Conservation (phyloP, 2,329 filamentous ascomycete species). For the Dryadomyces quercus-mongolicae region DNA sequence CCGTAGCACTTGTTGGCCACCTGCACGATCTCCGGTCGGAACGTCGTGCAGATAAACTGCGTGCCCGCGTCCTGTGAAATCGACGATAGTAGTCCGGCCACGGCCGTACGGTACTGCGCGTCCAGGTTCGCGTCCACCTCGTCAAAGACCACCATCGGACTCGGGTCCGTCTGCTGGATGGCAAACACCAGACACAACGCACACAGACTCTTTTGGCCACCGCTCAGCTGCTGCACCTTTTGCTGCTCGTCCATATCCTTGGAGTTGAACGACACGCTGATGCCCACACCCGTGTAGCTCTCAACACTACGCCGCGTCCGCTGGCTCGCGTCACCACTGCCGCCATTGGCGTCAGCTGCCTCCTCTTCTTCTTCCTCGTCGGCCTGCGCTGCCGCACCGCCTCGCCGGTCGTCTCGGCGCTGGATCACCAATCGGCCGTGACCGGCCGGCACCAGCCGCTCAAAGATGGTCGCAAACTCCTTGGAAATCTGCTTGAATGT, state of each 20-base stretch:
- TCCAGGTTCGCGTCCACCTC: constrained; percentile 98
- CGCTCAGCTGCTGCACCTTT: constrained; percentile 90
- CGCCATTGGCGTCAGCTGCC: constrained; percentile 29
- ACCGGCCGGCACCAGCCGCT: constrained; percentile 87
- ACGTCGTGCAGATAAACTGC: constrained; percentile 97
- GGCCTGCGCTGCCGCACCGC: constrained; percentile 39
- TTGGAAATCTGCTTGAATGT: constrained; percentile 97
- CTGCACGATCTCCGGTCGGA: constrained; percentile 89
- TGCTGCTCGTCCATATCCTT: constrained; percentile 94
- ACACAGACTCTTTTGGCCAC: constrained; percentile 96
- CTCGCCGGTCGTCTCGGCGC: constrained; percentile 65
- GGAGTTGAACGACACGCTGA: constrained; percentile 96
- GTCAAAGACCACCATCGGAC: constrained; percentile 97
- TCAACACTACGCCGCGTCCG: constrained; percentile 45
- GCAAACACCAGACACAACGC: constrained; percentile 97
- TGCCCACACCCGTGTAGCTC: constrained; percentile 92
- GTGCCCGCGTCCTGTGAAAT: constrained; percentile 56
- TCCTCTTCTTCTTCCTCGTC: constrained; percentile 61
- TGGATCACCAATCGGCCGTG: constrained; percentile 89
- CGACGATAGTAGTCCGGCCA: constrained; percentile 75
- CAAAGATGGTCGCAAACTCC: constrained; percentile 87
- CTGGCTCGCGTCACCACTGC: constrained; percentile 43
- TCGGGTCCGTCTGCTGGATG: constrained; percentile 95
- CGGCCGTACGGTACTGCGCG: constrained; percentile 92
- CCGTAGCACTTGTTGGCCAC: constrained; percentile 98